Conservation (phyloP, 495 filamentous ascomycete genomes). For the Penicillium lividum region DNA sequence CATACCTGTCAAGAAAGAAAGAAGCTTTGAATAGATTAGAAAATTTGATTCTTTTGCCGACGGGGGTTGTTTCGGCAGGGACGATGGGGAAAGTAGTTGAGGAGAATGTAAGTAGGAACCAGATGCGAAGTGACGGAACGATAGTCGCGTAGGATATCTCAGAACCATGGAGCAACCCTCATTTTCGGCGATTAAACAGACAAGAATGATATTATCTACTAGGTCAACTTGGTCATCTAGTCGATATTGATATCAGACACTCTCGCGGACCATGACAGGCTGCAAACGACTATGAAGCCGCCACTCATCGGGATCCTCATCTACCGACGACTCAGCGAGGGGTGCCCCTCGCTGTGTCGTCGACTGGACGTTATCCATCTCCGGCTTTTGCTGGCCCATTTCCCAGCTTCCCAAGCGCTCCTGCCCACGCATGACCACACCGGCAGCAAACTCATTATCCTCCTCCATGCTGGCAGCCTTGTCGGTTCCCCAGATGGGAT, state of each 20-base stretch:
- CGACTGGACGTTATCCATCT: slow-evolving; percentile 9
- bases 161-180: not conserved
- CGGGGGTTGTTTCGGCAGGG: not conserved
- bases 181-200: not conserved
- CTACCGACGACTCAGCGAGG: not conserved
- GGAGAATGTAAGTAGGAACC: not conserved
- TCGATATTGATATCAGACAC: slow-evolving; percentile 27
- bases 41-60: too few species aligned
- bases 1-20: slow-evolving; percentile 8
- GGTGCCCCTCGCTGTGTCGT: slow-evolving; percentile 1
- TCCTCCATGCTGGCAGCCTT: slow-evolving; percentile 23
- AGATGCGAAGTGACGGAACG: not conserved
- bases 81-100: not conserved
- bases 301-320: slow-evolving; percentile 31
- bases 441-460: slow-evolving; percentile 15
- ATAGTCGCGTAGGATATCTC: not conserved
- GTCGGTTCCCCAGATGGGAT: slow-evolving; percentile 27
- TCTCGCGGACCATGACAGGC: slow-evolving; percentile 37
- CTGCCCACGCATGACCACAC: slow-evolving; percentile 34
- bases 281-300: slow-evolving; percentile 27
- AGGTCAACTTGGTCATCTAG: not conserved
- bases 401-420: slow-evolving; percentile 58
- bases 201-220: not conserved
- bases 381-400: slow-evolving; percentile 36
- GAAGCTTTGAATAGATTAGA: not conserved